These are phyloP conservation scores for Saussurea involucrata DNA, from an alignment of 129 eudicot species.

Conservation along the genomic window DNA sequence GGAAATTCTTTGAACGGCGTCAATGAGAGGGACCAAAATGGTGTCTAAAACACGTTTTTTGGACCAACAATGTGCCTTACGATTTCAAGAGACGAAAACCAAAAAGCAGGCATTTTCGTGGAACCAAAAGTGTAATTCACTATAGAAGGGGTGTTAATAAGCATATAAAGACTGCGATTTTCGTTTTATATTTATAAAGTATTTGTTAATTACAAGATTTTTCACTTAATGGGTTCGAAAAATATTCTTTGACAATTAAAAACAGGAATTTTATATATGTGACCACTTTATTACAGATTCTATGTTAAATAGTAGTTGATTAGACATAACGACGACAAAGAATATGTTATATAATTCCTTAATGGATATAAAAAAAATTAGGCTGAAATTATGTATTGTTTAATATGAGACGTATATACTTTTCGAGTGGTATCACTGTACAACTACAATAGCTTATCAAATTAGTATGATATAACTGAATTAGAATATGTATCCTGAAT, in stretches of 20 bases:
- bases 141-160: too few relatives aligned
- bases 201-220: neutral
- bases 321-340: constrained; percentile 15
- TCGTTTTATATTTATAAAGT: too few relatives aligned
- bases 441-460: neutral
- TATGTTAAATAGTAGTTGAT: constrained; percentile 23
- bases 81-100: too few relatives aligned
- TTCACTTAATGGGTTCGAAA: neutral
- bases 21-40: too few relatives aligned
- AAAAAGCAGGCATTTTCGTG: too few relatives aligned
- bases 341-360: constrained; percentile 23
- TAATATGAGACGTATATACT: neutral
- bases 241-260: neutral
- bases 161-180: too few relatives aligned
- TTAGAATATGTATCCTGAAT: too few relatives aligned
- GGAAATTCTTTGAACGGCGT: too few relatives aligned
- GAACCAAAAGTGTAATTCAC: too few relatives aligned
- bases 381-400: constrained; percentile 4
- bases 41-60: too few relatives aligned
- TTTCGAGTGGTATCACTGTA: neutral
- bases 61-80: too few relatives aligned
- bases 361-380: constrained; percentile 9
- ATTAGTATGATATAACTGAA: neutral
- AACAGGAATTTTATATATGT: neutral
- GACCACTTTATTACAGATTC: constrained; percentile 14